Base-by-base conservation (phyloP, 2,329 filamentous ascomycete species). In the Ilyonectria sp. region DNA sequence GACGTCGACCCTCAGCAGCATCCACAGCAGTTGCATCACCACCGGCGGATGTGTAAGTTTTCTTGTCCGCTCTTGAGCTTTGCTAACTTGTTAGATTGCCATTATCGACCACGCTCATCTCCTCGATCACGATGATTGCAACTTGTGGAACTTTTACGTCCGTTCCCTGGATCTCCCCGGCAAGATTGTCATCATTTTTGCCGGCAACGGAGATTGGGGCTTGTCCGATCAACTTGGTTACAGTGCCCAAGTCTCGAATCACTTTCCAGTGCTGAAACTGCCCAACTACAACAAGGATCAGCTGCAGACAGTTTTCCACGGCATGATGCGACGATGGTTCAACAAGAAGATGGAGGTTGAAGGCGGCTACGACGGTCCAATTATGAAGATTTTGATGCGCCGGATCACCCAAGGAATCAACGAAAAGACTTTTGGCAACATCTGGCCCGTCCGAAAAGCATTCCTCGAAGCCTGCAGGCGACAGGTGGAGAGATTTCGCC, bases 361-460 rank as follows among this genome's bases (percentile, higher is more conserved):
- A 63, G 89, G 82, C 29, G 90, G 90, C 0, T 74, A 83, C 1
- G 75, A 78, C 2, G 92, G 92, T 0, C 82, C 93, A 0, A 93
- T 89, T 71, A 85, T 86, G 69, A 87, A 91, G 0, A 90, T 94
- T 53, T 85, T 88, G 1, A 82, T 88, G 10, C 84, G 89, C 3
- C 83, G 92, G 6, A 80, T 94, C 31, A 90, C 90, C 0, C 81
- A 86, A 11, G 86, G 86, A 0, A 86, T 91, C 1, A 91, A 89
- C 0, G 82, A 84, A 1, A 86, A 90, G 35, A 91, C 90, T 0
- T 94, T 94, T 73, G 92, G 90, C 1, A 94, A 95, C 72, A 92
- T 92, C 0, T 84, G 92, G 19, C 84, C 88, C 0, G 81, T 94
- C 0, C 86, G 92, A 52, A 94, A 93, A 46, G 75, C 75, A 23